A percentile compares a stretch with the other conserved stretches of the same genome.
Conservation (phyloP, 345 rosid genomes). For the Populus nigra region DNA sequence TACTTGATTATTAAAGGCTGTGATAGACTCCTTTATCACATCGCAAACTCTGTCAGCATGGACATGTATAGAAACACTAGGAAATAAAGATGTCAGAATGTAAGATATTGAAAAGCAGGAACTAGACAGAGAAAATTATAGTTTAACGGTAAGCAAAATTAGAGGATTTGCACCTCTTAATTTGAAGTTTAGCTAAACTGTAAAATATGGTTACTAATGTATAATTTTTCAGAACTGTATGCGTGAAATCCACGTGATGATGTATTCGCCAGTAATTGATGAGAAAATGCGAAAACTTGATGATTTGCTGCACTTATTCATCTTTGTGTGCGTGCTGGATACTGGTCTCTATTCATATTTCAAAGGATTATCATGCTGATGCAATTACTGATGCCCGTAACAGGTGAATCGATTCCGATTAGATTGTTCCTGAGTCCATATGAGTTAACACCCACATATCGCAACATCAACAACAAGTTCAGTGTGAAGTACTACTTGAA, state of each 20-base stretch:
- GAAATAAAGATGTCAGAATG: background rate
- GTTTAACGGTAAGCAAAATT: no score
- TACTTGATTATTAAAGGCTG: background rate
- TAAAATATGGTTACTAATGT: background rate
- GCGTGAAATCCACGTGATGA: background rate
- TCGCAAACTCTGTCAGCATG: background rate
- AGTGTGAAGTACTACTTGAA: slow-evolving; percentile 91
- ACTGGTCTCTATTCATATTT: background rate
- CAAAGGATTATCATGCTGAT: background rate
- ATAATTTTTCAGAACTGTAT: background rate
- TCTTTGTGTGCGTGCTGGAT: background rate
- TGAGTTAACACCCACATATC: slow-evolving; percentile 86
- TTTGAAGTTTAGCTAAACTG: background rate
- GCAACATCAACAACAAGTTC: slow-evolving; percentile 92
- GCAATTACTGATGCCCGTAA: background rate
- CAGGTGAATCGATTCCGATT: slow-evolving; percentile 96
- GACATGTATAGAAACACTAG: background rate
- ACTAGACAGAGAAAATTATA: background rate
- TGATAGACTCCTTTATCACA: no score
- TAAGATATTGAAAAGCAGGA: background rate
- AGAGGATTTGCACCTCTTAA: background rate
- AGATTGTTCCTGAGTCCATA: slow-evolving; percentile 90
- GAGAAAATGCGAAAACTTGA: background rate
- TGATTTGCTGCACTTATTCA: background rate
- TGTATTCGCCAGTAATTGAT: background rate